A percentile compares a stretch with the other conserved stretches of the same genome.
These are phyloP conservation scores for Teratosphaeria viscida DNA, from an alignment of 2,329 filamentous ascomycete species.

Conservation along the genomic window DNA sequence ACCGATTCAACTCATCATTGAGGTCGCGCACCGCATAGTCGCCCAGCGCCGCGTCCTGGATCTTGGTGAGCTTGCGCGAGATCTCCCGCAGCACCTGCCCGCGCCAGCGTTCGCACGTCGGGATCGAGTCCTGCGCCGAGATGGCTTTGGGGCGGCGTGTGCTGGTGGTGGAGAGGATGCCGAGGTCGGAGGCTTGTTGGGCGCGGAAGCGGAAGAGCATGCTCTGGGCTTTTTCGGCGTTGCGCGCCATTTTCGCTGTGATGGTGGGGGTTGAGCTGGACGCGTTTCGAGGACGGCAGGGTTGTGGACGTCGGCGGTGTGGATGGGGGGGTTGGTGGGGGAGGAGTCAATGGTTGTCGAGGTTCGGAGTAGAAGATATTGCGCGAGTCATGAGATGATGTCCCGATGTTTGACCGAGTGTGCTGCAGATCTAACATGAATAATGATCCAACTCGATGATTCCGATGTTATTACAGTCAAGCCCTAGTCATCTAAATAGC, in stretches of 20 bases:
- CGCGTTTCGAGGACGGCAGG: too few species aligned
- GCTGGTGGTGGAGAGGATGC: constrained; percentile 87
- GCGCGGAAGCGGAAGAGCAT: constrained; percentile 99
- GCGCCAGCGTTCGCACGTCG: constrained; percentile 91
- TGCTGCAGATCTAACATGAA: too few species aligned
- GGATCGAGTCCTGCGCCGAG: constrained; percentile 73
- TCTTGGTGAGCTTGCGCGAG: constrained; percentile 88
- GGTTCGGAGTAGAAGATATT: neutral
- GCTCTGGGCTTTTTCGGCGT: constrained; percentile 96
- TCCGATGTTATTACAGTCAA: too few species aligned
- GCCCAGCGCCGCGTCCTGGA: constrained; percentile 82
- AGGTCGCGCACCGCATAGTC: constrained; percentile 97
- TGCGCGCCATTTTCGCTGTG: constrained; percentile 56
- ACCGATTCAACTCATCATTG: constrained; percentile 98
- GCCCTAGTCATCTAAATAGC: too few species aligned
- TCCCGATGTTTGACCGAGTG: neutral
- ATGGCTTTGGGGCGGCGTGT: constrained; percentile 85
- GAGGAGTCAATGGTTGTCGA: neutral
- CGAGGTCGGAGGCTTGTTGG: constrained; percentile 87
- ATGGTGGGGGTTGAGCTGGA: neutral
- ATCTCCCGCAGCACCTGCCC: constrained; percentile 96
- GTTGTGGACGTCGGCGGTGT: neutral
- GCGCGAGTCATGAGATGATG: neutral
- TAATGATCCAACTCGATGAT: too few species aligned
- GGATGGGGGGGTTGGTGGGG: neutral